Evolutionary conservation across 2,329 filamentous ascomycete species (phyloP).

Genomic region (Fusarium torulosum): DNA sequence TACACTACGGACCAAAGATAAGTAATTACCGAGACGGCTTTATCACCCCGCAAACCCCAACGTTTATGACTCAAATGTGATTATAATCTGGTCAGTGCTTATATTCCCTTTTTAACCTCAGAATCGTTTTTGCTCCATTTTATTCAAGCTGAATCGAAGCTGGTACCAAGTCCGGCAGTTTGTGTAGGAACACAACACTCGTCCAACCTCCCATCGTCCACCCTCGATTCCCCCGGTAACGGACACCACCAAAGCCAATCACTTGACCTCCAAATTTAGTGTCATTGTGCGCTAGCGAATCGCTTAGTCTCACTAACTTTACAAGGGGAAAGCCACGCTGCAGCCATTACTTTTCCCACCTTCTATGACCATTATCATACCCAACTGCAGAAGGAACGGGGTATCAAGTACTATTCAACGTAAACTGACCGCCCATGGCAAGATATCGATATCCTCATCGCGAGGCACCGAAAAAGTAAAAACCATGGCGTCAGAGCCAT

Average conservation of each 20-base stretch:
- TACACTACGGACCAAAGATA: not conserved
- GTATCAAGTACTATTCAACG: not conserved
- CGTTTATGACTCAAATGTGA: too few relatives aligned
- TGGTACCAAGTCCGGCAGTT: constrained; percentile 1
- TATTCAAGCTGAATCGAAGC: not conserved
- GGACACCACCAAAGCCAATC: constrained; percentile 16
- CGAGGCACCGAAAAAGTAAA: not conserved
- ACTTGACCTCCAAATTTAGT: not conserved
- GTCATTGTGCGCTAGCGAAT: constrained; percentile 2
- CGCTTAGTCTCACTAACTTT: not conserved
- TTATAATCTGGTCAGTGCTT: not conserved
- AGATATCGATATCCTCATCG: constrained; percentile 1
- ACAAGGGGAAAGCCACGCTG: constrained; percentile 13
- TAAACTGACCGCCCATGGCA: not conserved
- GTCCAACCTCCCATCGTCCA: not conserved
- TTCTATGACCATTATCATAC: constrained; percentile 11
- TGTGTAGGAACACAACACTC: not conserved
- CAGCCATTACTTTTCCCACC: constrained; percentile 11
- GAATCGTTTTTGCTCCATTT: not conserved
- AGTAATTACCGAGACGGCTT: not conserved
- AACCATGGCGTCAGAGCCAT: constrained; percentile 28
- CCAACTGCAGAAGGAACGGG: not conserved
- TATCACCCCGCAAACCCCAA: not conserved
- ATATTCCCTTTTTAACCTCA: not conserved
- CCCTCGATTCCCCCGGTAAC: constrained; percentile 34